These are phyloP conservation scores for Betula pendula DNA, from an alignment of 306 rosid species.

Conservation along the genomic window DNA sequence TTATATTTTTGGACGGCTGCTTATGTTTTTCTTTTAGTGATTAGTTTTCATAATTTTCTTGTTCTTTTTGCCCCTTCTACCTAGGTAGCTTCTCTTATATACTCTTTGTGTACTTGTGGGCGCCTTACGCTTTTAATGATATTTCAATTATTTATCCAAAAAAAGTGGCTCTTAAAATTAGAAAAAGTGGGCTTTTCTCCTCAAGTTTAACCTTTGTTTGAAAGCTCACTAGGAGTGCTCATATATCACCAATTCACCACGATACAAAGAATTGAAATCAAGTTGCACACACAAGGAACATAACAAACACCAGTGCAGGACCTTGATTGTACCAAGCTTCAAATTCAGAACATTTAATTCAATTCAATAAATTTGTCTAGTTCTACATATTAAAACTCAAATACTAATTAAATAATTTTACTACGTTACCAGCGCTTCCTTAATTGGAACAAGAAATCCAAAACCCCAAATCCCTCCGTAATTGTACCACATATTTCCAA, in stretches of 20 bases:
- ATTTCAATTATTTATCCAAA: no score
- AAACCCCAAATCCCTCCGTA: not conserved
- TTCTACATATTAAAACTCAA: not conserved
- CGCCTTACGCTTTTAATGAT: no score
- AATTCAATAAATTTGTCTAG: not conserved
- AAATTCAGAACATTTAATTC: not conserved
- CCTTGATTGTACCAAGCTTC: constrained; percentile 6
- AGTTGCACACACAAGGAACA: not conserved
- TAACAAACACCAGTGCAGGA: not conserved
- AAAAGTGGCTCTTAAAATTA: no score
- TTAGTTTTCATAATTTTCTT: no score
- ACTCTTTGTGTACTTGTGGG: no score
- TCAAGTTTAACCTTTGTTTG: no score
- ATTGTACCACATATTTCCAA: not conserved
- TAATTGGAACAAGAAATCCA: not conserved
- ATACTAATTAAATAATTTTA: not conserved
- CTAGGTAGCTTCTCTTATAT: no score
- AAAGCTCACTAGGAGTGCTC: no score
- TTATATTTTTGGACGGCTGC: no score
- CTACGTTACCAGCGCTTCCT: not conserved
- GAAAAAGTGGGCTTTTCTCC: no score
- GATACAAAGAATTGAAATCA: not conserved
- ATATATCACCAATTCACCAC: not conserved
- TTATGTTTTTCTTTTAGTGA: no score
- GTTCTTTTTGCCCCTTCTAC: no score